Conservation (phyloP, 1,139 yeast species). For the Suhomyces yuchorum region DNA sequence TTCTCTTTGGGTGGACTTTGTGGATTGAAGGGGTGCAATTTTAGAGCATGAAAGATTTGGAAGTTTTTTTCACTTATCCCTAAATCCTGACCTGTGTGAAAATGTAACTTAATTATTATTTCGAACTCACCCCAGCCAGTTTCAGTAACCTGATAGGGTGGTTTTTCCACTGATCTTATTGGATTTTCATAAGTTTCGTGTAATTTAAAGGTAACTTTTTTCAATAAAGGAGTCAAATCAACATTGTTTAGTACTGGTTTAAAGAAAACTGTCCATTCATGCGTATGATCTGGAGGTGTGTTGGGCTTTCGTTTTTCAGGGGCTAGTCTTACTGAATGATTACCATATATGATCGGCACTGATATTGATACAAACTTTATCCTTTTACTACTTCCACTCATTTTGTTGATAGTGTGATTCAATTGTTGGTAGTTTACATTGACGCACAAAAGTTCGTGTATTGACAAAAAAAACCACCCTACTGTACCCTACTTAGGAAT, state of each 20-base stretch:
- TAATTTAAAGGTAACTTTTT: slow-evolving; percentile 88
- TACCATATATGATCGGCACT: slow-evolving; percentile 87
- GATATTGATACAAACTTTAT: slow-evolving; percentile 74
- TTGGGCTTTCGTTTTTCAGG: slow-evolving; percentile 61
- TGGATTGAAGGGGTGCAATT: slow-evolving; percentile 84
- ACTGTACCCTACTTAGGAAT: slow-evolving; percentile 46
- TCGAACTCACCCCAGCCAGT: slow-evolving; percentile 99
- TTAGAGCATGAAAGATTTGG: slow-evolving; percentile 83
- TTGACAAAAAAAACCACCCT: slow-evolving; percentile 1
- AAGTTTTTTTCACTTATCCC: slow-evolving; percentile 79
- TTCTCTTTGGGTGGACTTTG: slow-evolving; percentile 41
- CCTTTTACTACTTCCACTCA: slow-evolving; percentile 32
- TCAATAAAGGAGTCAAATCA: slow-evolving; percentile 80
- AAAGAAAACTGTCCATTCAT: slow-evolving; percentile 92
- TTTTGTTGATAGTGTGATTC: slow-evolving; percentile 3
- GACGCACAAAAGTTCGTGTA: background rate
- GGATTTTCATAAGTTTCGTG: slow-evolving; percentile 93
- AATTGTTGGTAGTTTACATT: background rate
- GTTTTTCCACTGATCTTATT: slow-evolving; percentile 77
- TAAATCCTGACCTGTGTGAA: slow-evolving; percentile 70
- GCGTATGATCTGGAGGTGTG: slow-evolving; percentile 91
- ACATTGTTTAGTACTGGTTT: slow-evolving; percentile 76
- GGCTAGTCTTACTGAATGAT: slow-evolving; percentile 73
- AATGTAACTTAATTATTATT: slow-evolving; percentile 81
- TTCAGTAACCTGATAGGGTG: slow-evolving; percentile 94